Evolutionary conservation across 2,329 filamentous ascomycete genomes (phyloP).

Genomic region (Diaporthe aspalathi): DNA sequence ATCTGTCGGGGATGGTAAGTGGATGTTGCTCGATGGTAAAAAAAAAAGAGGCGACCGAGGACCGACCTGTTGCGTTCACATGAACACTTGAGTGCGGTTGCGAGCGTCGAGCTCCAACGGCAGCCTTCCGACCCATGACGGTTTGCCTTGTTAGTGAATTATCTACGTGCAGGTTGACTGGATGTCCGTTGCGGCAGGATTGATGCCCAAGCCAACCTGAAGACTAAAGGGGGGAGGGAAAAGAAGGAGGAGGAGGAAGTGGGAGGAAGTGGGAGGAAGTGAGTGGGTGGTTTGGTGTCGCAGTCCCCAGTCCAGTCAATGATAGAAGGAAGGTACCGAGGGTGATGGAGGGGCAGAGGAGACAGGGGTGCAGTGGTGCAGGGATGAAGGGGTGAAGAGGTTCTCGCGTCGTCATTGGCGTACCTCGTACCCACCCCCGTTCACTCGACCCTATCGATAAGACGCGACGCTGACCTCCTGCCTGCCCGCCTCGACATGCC

Average conservation of each 20-base stretch:
- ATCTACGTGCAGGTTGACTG: not conserved
- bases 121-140: slow-evolving; percentile 28
- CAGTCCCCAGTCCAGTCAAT: slow-evolving; percentile 2
- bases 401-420: not conserved
- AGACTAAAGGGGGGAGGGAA: not conserved
- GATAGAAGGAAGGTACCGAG: slow-evolving; percentile 2
- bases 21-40: not conserved
- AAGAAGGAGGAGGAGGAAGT: not conserved
- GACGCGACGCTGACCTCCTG: not conserved
- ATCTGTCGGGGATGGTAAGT: slow-evolving; percentile 25
- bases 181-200: not conserved
- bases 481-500: not conserved
- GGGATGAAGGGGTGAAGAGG: not conserved
- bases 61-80: slow-evolving; percentile 23
- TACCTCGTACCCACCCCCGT: too few species aligned
- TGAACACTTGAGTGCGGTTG: not conserved
- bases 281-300: not conserved
- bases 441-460: slow-evolving; percentile 4
- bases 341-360: not conserved
- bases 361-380: not conserved
- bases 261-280: not conserved
- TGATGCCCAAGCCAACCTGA: not conserved
- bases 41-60: not conserved
- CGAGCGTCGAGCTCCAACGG: slow-evolving; percentile 5
- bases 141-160: not conserved